phyloP scores from a whole-genome alignment of 345 rosid species.

The Cardamine occulta region DNA sequence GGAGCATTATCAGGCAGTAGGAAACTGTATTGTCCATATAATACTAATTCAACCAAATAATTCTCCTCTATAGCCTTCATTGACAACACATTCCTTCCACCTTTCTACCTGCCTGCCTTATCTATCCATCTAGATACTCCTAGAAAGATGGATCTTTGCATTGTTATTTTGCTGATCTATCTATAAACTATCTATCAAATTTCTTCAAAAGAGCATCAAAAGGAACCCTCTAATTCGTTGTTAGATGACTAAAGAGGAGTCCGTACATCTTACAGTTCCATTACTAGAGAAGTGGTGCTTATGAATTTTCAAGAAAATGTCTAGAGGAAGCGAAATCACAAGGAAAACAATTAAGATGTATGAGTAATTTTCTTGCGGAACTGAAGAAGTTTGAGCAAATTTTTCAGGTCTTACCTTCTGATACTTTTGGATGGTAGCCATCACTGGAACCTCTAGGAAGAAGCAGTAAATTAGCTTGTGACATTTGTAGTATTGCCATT shows the following conservation, averaged over 20 bases:
- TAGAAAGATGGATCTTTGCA: conserved; percentile 5
- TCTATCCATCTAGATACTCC: not conserved
- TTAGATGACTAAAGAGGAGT: not conserved
- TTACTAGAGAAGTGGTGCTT: not conserved
- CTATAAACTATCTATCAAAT: not conserved
- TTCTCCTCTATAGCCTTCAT: not conserved
- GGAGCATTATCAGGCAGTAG: not conserved
- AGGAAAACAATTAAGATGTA: not conserved
- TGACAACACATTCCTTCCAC: not conserved
- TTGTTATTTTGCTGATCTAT: conserved; percentile 1
- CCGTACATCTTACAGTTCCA: conserved; percentile 9
- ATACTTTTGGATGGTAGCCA: conserved; percentile 75
- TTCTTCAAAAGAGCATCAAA: not conserved
- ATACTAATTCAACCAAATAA: not conserved
- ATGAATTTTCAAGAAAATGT: not conserved
- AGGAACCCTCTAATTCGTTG: not conserved
- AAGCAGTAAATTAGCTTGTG: conserved; percentile 89
- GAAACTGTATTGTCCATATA: not conserved
- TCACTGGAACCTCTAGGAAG: conserved; percentile 85
- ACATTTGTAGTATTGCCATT: conserved; percentile 91
- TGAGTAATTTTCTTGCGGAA: not conserved
- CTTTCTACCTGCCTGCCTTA: not conserved
- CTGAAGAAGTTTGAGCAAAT: conserved; percentile 2
- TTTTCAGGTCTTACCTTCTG: conserved; percentile 87
- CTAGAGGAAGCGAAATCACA: conserved; percentile 3